A percentile compares a stretch with the other conserved stretches of the same genome.
Evolutionary conservation across 257 asterid species (phyloP).

Genomic region (Solanum peruvianum): DNA sequence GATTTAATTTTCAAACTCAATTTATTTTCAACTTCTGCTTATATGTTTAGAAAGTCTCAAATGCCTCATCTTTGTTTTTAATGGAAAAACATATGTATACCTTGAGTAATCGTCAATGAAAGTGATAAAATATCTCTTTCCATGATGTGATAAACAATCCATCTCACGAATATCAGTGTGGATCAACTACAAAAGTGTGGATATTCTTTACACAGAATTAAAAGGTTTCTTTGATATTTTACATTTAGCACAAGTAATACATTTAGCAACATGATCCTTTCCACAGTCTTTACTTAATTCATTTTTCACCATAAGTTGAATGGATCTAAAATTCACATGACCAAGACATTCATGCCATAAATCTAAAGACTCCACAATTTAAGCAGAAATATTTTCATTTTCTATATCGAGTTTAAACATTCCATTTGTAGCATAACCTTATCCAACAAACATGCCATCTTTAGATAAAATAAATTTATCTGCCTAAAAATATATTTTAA

Average conservation of each 20-base stretch:
- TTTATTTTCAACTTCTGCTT: background rate
- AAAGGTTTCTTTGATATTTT: background rate
- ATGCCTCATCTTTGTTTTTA: background rate
- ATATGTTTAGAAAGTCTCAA: background rate
- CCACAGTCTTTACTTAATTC: background rate
- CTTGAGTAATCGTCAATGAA: background rate
- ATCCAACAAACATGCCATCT: background rate
- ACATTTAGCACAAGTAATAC: background rate
- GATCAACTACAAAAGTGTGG: no score
- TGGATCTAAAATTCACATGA: background rate
- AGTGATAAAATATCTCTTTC: no score
- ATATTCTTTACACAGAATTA: background rate
- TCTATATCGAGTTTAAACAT: background rate
- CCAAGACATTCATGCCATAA: background rate
- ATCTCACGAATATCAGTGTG: background rate
- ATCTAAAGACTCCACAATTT: background rate
- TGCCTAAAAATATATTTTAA: background rate
- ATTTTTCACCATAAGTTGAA: no score
- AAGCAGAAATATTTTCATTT: no score
- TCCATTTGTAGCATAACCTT: background rate
- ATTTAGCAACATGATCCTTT: no score
- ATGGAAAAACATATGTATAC: background rate
- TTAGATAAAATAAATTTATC: background rate
- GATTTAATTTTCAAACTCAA: background rate
- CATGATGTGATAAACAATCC: background rate